These are phyloP conservation scores for Coemansia sp. DNA, from an alignment of 192 early-diverging fungal genomes.

Conservation along the genomic window DNA sequence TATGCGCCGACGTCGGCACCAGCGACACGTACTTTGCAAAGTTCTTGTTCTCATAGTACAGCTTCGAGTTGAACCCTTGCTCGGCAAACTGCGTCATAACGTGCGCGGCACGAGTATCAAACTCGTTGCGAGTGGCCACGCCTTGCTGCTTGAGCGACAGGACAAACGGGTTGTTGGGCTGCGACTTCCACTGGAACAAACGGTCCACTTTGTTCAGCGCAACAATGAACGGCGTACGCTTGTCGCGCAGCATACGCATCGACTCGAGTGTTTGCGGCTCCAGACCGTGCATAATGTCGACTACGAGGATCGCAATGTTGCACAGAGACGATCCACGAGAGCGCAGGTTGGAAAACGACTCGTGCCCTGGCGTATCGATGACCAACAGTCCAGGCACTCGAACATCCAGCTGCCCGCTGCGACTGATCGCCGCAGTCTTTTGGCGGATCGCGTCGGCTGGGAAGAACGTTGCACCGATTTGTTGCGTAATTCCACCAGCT, in stretches of 20 bases:
- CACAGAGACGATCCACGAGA: conserved; percentile 95
- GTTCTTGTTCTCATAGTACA: conserved; percentile 97
- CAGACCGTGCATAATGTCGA: conserved; percentile 98
- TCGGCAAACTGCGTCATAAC: conserved; percentile 89
- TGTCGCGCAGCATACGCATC: conserved; percentile 81
- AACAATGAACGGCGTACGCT: conserved; percentile 97
- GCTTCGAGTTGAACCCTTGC: conserved; percentile 88
- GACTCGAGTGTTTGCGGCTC: conserved; percentile 98
- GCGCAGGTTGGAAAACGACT: conserved; percentile 95
- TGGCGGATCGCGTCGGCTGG: conserved; percentile 89
- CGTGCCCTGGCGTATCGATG: conserved; percentile 99
- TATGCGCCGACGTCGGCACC: conserved; percentile 96
- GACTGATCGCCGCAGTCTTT: conserved; percentile 84
- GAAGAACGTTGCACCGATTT: conserved; percentile 99
- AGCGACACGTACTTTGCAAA: conserved; percentile 92
- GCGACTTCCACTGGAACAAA: conserved; percentile 88
- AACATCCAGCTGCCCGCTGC: conserved; percentile 61
- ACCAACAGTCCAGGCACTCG: conserved; percentile 91
- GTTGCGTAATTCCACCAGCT: conserved; percentile 99
- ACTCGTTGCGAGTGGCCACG: conserved; percentile 75
- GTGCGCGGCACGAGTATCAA: conserved; percentile 73
- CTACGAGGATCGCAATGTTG: conserved; percentile 98
- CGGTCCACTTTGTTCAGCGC: conserved; percentile 99
- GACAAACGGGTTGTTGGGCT: conserved; percentile 77
- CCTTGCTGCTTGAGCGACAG: conserved; percentile 77